Base-by-base conservation (phyloP, 192 early-diverging fungal species). In the Linnemannia zychae region DNA sequence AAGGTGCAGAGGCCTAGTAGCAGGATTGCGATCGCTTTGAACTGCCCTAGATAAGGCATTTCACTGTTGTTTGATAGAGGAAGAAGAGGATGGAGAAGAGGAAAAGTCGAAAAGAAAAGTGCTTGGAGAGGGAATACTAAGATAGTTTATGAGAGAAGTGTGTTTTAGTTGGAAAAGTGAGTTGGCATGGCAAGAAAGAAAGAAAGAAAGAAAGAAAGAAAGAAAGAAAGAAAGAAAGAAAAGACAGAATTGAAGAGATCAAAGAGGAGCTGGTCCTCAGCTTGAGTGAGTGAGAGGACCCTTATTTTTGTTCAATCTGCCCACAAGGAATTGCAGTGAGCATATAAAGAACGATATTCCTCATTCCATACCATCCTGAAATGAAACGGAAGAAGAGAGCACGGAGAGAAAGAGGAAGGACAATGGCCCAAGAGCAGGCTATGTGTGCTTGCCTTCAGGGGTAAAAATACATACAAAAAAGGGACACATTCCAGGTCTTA, bases 11-110 rank as follows among this genome's bases (percentile, higher is more conserved):
- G 76, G 3, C 38, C 37, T 7, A 76, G 4, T 5, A 83, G 37
- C 0, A 76, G 44, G 67, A 72, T 31, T 17, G 65, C 66, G 28
- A 78, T 63, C 0, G 76, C 34, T 33, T 44, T 78, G 36, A 49
- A 84, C 33, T 71, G 67, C 36, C 82, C 77, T 17, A 78, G 11
- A 28, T 50, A n/a, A 34, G 44, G 57, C 76, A 78, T 82, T 72
- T 9, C 22, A 15, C 15, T 0, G 57, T n/a, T 63, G 28, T 28
- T n/a, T n/a, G n/a, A 24, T n/a, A 63, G 24, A 31, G 57, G 2
- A 16, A 13, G 57, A 31, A 28, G 15, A 63, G 2, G 57, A 31
- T 63, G 57, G 12, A 13, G n/a, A 28, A 31, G 3, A 2, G 4
- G 24, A 1, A 1, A 22, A 3, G 50, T n/a, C 22, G 50, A 7